Percentiles rank a stretch among this genome's conserved stretches.
These are phyloP conservation scores for Leonotis leonurus DNA, from an alignment of 257 asterid genomes.

Conservation along the genomic window DNA sequence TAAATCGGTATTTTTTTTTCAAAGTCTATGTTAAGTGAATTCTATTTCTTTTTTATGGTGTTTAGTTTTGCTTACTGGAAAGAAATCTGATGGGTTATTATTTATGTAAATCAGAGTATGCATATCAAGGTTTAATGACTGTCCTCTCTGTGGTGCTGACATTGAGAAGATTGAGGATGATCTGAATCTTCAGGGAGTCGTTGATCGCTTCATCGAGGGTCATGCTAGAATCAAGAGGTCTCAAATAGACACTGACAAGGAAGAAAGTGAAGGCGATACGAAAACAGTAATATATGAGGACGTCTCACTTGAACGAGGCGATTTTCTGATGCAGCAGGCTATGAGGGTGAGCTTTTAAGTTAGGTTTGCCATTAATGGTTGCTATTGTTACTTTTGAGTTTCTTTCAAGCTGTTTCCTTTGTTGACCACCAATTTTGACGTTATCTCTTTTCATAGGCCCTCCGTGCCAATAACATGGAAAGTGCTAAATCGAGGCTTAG, in stretches of 20 bases:
- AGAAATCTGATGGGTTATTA: constrained; percentile 2
- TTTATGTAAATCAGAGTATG: constrained; percentile 55
- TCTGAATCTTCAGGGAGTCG: constrained; percentile 65
- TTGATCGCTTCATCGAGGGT: constrained; percentile 95
- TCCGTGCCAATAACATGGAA: constrained; percentile 79
- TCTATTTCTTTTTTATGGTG: neutral
- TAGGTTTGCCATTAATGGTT: neutral
- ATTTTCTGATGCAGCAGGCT: constrained; percentile 96
- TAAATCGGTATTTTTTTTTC: neutral
- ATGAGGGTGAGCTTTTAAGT: constrained; percentile 62
- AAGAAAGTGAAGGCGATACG: constrained; percentile 44
- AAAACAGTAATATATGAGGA: constrained; percentile 83
- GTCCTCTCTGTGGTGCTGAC: constrained; percentile 97
- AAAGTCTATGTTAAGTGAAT: neutral
- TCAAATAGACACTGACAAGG: constrained; percentile 50
- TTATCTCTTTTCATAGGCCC: constrained; percentile 52
- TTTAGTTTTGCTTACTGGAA: neutral
- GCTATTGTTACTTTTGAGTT: neutral
- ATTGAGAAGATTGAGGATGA: constrained; percentile 88
- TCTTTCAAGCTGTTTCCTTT: neutral
- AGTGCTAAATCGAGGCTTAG: constrained; percentile 90
- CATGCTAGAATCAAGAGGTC: constrained; percentile 96
- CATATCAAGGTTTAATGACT: constrained; percentile 76
- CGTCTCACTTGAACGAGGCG: constrained; percentile 88
- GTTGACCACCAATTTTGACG: neutral